phyloP scores from a whole-genome alignment of 208 protist genomes.

The Cochliopodium minus region DNA sequence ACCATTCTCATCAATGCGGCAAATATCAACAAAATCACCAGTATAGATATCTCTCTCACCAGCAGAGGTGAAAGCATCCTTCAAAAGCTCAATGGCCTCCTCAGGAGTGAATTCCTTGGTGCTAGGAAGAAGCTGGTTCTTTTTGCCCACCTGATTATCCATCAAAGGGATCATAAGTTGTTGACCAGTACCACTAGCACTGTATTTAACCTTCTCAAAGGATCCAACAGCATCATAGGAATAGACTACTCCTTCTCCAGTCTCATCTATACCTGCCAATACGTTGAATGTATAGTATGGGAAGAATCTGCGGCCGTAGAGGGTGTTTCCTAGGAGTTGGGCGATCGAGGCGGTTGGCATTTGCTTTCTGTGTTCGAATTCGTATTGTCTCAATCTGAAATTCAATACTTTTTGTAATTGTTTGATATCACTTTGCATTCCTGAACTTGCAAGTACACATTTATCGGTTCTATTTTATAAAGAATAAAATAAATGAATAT shows the following conservation, averaged over 20 bases:
- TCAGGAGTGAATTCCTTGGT: conserved; percentile 31
- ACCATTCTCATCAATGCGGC: conserved; percentile 56
- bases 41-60: conserved; percentile 83
- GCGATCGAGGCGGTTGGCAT: conserved; percentile 71
- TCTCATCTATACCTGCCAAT: conserved; percentile 77
- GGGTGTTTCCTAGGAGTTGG: conserved; percentile 84
- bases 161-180: conserved; percentile 86
- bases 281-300: conserved; percentile 98
- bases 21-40: conserved; percentile 79
- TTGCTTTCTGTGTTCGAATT: conserved; percentile 72
- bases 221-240: conserved; percentile 92
- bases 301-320: conserved; percentile 94
- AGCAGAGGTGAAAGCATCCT: conserved; percentile 81
- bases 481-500: not conserved
- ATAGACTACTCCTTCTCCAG: conserved; percentile 82
- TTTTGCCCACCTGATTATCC: conserved; percentile 74
- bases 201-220: conserved; percentile 74
- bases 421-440: conserved; percentile 88
- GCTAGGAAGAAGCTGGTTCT: conserved; percentile 51
- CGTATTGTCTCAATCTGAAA: conserved; percentile 68
- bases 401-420: conserved; percentile 81
- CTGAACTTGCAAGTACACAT: conserved; percentile 71
- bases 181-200: conserved; percentile 64
- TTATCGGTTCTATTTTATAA: conserved; percentile 41
- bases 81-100: conserved; percentile 65